phyloP scores from a whole-genome alignment of 2,329 filamentous ascomycete genomes.

The Fusarium agapanthi region DNA sequence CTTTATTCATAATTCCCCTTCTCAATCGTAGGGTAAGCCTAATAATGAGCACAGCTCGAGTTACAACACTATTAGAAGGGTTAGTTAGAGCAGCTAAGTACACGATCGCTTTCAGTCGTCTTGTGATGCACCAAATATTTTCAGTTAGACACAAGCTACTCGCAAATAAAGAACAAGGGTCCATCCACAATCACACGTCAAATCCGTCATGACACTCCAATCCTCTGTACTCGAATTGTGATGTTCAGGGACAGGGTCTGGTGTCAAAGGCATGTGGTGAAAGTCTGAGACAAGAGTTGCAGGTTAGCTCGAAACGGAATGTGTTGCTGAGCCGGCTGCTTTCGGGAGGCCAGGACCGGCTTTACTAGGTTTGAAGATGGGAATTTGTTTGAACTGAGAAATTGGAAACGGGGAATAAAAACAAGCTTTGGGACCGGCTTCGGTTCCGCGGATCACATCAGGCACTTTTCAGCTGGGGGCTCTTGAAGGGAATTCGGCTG shows the following conservation, averaged over 20 bases:
- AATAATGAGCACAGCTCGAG: not conserved
- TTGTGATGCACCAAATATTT: not conserved
- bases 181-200: slow-evolving; percentile 29
- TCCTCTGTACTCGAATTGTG: not conserved
- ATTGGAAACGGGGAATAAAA: slow-evolving; percentile 9
- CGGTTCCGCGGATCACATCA: slow-evolving; percentile 4
- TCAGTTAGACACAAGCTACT: not conserved
- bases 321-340: slow-evolving; percentile 8
- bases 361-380: not conserved
- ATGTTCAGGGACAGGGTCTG: slow-evolving; percentile 30
- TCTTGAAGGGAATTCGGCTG: not conserved
- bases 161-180: slow-evolving; percentile 18
- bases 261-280: slow-evolving; percentile 31
- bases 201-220: slow-evolving; percentile 1
- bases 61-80: too few relatives aligned
- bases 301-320: slow-evolving; percentile 4
- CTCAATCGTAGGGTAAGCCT: not conserved
- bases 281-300: slow-evolving; percentile 28
- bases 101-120: not conserved
- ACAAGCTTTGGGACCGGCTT: slow-evolving; percentile 22
- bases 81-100: not conserved
- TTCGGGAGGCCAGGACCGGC: slow-evolving; percentile 9
- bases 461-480: not conserved
- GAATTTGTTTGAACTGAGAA: not conserved
- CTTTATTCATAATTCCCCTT: not conserved